Percentiles rank a stretch among this genome's conserved stretches.
Conservation (phyloP, 106 monocot species). For the Allium sativum region DNA sequence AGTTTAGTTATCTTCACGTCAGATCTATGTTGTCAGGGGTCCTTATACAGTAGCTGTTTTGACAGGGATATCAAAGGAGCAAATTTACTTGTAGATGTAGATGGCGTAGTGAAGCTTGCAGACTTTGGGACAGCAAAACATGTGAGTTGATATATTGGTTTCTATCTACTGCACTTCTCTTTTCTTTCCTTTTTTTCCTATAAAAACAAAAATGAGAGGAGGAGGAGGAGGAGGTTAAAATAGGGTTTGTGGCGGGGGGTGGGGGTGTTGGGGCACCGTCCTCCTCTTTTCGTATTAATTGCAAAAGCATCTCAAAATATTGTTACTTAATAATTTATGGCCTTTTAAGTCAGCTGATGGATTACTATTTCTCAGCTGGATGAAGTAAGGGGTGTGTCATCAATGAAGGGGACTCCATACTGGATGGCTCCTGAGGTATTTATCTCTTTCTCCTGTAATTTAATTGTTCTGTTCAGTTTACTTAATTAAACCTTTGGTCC, state of each 20-base stretch:
- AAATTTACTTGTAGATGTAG: slow-evolving; percentile 70
- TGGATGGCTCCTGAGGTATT: slow-evolving; percentile 99
- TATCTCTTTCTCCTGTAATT: neutral
- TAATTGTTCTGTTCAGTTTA: no score
- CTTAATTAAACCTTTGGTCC: no score
- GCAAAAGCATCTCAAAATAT: no score
- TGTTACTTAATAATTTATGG: no score
- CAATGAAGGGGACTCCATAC: slow-evolving; percentile 81
- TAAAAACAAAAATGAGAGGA: no score
- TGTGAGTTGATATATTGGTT: slow-evolving; percentile 35
- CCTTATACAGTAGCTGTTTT: slow-evolving; percentile 2
- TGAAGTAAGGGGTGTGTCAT: slow-evolving; percentile 45
- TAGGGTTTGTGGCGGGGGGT: no score
- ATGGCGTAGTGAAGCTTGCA: slow-evolving; percentile 83
- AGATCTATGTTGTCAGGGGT: no score
- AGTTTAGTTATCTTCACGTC: neutral
- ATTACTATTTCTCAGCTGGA: slow-evolving; percentile 9
- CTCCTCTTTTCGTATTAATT: no score
- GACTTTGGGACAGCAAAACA: slow-evolving; percentile 98
- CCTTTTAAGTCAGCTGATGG: no score
- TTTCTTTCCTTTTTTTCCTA: neutral
- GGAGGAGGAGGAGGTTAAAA: no score
- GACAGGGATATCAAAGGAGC: slow-evolving; percentile 86
- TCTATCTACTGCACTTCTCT: no score
- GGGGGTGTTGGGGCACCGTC: no score